phyloP scores from a whole-genome alignment of 2,329 filamentous ascomycete genomes.

The Herpotrichia juniperi region DNA sequence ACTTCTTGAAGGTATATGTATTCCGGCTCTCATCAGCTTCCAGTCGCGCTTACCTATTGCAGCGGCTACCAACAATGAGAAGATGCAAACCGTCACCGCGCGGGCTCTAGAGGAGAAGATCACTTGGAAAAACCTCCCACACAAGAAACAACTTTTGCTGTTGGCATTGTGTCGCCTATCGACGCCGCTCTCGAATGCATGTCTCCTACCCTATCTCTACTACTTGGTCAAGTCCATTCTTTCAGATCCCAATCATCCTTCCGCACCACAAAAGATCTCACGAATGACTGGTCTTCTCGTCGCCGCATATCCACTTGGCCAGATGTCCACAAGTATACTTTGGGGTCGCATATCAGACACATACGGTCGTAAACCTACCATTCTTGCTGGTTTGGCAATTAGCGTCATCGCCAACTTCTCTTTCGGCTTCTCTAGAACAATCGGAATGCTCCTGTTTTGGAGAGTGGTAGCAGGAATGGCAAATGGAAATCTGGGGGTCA shows the following conservation, averaged over 20 bases:
- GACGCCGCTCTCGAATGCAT: slow-evolving; percentile 78
- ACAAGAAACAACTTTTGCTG: slow-evolving; percentile 76
- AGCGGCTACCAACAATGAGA: slow-evolving; percentile 7
- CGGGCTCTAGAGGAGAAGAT: slow-evolving; percentile 53
- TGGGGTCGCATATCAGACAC: slow-evolving; percentile 76
- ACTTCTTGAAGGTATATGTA: slow-evolving; percentile 20
- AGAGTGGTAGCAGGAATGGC: slow-evolving; percentile 68
- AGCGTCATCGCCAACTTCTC: slow-evolving; percentile 68
- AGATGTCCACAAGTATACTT: slow-evolving; percentile 79
- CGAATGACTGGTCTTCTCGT: slow-evolving; percentile 76
- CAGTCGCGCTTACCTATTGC: not conserved
- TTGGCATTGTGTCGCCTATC: slow-evolving; percentile 78
- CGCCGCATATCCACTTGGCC: slow-evolving; percentile 77
- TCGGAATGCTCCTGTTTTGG: slow-evolving; percentile 68
- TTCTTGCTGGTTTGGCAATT: slow-evolving; percentile 75
- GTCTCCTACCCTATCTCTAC: slow-evolving; percentile 72
- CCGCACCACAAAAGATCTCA: slow-evolving; percentile 67
- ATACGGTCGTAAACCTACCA: slow-evolving; percentile 73
- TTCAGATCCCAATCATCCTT: slow-evolving; percentile 52
- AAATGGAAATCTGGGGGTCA: slow-evolving; percentile 74
- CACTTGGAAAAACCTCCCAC: slow-evolving; percentile 74
- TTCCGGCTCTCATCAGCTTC: not conserved
- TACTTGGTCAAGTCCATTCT: slow-evolving; percentile 79
- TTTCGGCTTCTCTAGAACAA: slow-evolving; percentile 70
- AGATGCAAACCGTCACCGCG: slow-evolving; percentile 2